Base-by-base conservation (phyloP, 2,329 filamentous ascomycete genomes). In the Penicillium sumatraense region DNA sequence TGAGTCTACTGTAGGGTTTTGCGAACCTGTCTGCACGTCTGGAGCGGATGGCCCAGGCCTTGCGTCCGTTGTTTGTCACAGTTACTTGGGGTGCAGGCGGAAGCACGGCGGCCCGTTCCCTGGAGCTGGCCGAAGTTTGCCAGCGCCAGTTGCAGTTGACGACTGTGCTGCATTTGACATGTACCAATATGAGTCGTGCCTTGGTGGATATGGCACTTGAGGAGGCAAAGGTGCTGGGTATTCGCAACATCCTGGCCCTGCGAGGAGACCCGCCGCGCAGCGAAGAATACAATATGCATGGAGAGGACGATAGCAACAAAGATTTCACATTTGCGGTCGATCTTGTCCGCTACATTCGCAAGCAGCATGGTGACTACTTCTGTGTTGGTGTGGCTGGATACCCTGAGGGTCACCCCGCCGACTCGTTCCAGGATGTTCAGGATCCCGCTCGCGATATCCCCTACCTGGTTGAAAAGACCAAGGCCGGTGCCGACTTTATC, bases 71-170 rank as follows among this genome's bases (percentile, higher is more conserved):
- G 42, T 99, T 99, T 71, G 91, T 99, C 59, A 98, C 93, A 55
- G 92, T 99, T 49, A 99, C 95, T 49, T 99, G 95, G 95, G 95
- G 95, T 49, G 95, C 95, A 23, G 95, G 95, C 57, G 95, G 95
- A 49, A 96, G 90, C 61, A 99, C 95, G 0, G 89, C 92, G 4
- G 84, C 85, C 54, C 96, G 96, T 78, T 96, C 91, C 27, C 86
- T 99, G 57, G 92, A 97, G 75, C 84, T 99, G 60, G 95, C 95
- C 42, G 93, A 98, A 78, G 86, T 98, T 67, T 97, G 93, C 75
- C 95, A 98, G 79, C 84, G 92, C 58, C 91, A 96, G 76, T 78
- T 98, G 52, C 90, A 90, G 56, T 82, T 99, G 56, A 98, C 95
- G 38, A 99, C 95, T 58, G 97, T 95, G 74, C 81, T 99, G 62